Base-by-base conservation (phyloP, 345 rosid species). In the Melaleuca alternifolia region DNA sequence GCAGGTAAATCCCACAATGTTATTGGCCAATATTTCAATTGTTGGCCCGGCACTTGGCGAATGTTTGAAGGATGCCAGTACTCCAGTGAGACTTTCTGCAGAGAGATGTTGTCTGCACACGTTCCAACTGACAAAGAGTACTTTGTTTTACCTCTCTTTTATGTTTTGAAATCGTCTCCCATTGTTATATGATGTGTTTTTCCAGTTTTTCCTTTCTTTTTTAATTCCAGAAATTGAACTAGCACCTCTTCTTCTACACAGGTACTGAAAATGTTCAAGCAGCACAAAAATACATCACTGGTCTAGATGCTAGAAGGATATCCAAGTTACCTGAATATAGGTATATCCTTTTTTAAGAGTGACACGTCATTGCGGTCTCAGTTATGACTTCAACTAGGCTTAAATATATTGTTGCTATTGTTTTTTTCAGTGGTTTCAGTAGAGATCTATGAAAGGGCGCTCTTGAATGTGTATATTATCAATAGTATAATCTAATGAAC, bases 301-400 rank as follows among this genome's bases (percentile, higher is more conserved):
- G 99, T 86, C 90, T 97, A 91, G 99, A 97, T 90, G 99, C 99
- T 30, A 95, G 99, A 87, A 92, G 98, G 76, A 92, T 97, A 81
- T 87, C 99, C 30, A 97, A 97, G 89, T 89, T 90, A 52, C 90
- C 94, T 44, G 98, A 97, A 54, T 89, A 91, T 30, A 96, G 99
- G 99, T 96, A 90, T 85, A 50, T 48, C 41, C 53, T 57, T 46
- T n/a, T 50, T 21, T 8, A 13, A 30, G n/a, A 46, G 51, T 44
- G 30, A 33, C 51, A 54, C 33, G 71, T 46, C 23, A 9, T 84
- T 24, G 18, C 30, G 44, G 8, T 83, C 56, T 83, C 57, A 33
- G 5, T 50, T 52, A 28, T 50, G 54, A 28, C 44, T 83, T 83
- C 52, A 71, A 18, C 79, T 37, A 24, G 24, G 46, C 24, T 65